Base-by-base conservation (phyloP, 1,139 yeast genomes). In the Pichia sp. region DNA sequence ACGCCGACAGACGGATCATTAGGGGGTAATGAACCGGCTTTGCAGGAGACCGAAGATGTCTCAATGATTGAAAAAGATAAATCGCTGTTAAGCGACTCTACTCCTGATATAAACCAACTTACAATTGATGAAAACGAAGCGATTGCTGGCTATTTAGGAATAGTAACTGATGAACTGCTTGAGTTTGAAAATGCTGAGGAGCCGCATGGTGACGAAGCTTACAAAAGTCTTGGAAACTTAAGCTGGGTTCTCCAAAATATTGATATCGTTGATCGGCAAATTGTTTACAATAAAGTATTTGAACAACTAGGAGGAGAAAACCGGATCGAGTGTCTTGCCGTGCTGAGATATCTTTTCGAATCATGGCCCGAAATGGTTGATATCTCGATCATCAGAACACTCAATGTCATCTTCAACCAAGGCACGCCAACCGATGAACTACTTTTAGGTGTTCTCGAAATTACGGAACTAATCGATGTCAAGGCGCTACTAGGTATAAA, bases 31-130 rank as follows among this genome's bases (percentile, higher is more conserved):
- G 51, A 30, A 16, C 18, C 19, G 6, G 28, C 44, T 22, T n/a
- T 44, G 2, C 53, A 48, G 13, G 55, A 51, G 21, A 26, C 13
- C 9, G n/a, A 42, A 4, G 45, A 23, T 25, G 40, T 6, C 16
- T 25, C 36, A 2, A 42, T 28, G 39, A 6, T 16, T n/a, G 58
- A 50, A 30, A 49, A 49, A 8, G 60, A 53, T n/a, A 50, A 50
- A n/a, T 23, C 45, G 9, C 47, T 58, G 8, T 52, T 54, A 57
- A 60, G 62, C 10, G 66, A 63, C 41, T 60, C 61, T 0, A 62
- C 66, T 4, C 66, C 67, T 8, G 62, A 63, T 47, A 31, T 63
- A 25, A 53, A 60, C 22, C 58, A 55, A 21, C 52, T 62, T 18
- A 61, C 62, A 0, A 52, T 52, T 41, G 49, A 49, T 4, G 52